A percentile compares a stretch with the other conserved stretches of the same genome.
Evolutionary conservation across 2,329 filamentous ascomycete genomes (phyloP).

Genomic region (Ophiostoma tasmaniense): DNA sequence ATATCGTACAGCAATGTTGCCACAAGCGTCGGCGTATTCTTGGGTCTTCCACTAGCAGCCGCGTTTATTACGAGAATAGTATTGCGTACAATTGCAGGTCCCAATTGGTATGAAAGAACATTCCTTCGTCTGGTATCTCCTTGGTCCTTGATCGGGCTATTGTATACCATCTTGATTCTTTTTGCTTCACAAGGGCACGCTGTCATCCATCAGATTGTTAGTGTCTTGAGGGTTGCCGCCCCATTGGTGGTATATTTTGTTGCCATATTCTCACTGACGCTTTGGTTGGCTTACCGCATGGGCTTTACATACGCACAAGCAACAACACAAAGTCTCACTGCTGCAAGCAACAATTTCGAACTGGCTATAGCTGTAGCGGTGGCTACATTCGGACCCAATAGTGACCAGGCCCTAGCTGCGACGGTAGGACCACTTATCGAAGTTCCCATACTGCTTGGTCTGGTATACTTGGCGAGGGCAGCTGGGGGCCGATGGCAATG

Average conservation of each 20-base stretch:
- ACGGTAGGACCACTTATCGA: constrained; percentile 83
- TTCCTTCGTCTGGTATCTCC: constrained; percentile 66
- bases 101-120: constrained; percentile 54
- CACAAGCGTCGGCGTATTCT: constrained; percentile 72
- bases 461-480: constrained; percentile 68
- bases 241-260: constrained; percentile 76
- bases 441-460: constrained; percentile 66
- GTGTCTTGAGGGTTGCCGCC: constrained; percentile 71
- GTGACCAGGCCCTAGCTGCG: constrained; percentile 70
- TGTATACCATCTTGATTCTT: constrained; percentile 80
- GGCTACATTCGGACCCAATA: constrained; percentile 67
- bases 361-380: constrained; percentile 82
- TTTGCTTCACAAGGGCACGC: constrained; percentile 73
- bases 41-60: constrained; percentile 74
- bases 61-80: constrained; percentile 66
- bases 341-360: constrained; percentile 90
- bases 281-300: constrained; percentile 52
- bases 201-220: constrained; percentile 75
- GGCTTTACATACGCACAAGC: constrained; percentile 65
- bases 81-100: constrained; percentile 46
- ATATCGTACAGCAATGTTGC: constrained; percentile 61
- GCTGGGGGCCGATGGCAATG: constrained; percentile 47
- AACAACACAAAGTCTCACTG: constrained; percentile 77
- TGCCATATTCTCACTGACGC: constrained; percentile 62
- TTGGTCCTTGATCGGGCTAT: constrained; percentile 69